phyloP scores from a whole-genome alignment of 2,329 filamentous ascomycete species.

The Ophiostoma australiae region DNA sequence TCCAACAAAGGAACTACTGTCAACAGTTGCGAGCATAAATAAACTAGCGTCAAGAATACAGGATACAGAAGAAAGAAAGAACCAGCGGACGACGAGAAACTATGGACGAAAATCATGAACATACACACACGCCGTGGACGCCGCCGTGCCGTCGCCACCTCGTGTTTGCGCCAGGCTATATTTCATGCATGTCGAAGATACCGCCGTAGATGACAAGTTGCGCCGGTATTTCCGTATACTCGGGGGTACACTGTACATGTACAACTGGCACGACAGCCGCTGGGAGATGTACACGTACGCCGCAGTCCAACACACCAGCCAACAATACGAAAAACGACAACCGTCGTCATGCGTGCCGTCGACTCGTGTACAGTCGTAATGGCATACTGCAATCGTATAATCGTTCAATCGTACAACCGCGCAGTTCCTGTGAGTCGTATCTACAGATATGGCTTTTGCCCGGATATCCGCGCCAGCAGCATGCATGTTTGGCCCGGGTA shows the following conservation, averaged over 20 bases:
- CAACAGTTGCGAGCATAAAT: neutral
- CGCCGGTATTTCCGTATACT: neutral
- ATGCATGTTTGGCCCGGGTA: neutral
- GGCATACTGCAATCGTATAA: too few species aligned
- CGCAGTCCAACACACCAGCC: neutral
- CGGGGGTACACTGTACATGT: neutral
- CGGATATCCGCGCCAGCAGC: neutral
- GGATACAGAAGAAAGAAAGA: neutral
- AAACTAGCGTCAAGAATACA: neutral
- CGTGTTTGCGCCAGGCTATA: neutral
- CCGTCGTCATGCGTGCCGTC: neutral
- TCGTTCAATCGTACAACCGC: too few species aligned
- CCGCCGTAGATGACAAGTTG: neutral
- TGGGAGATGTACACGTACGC: neutral
- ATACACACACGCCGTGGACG: neutral
- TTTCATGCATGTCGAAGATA: neutral
- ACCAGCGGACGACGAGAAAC: neutral
- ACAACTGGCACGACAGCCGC: neutral
- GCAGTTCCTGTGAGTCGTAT: too few species aligned
- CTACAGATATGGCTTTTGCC: too few species aligned
- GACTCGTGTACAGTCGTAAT: neutral
- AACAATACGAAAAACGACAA: neutral
- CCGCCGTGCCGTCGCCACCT: neutral
- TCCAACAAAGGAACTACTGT: neutral
- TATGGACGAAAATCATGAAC: neutral